Evolutionary conservation across 768 basidiomycete species (phyloP), one percentile per base, ranked within the genome.

Genomic region (Boletus bicolor): DNA sequence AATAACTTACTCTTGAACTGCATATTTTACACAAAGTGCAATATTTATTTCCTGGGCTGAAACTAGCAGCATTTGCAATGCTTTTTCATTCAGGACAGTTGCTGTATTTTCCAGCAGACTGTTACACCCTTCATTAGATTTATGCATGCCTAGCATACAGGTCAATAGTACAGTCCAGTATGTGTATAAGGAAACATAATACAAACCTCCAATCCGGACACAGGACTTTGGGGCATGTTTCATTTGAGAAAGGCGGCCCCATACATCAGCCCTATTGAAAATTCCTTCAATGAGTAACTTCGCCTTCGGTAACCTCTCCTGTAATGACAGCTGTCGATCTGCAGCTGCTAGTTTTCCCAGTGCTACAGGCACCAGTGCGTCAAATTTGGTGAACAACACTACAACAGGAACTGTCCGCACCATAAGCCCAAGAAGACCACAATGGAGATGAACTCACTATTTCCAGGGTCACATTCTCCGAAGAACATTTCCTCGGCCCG

Each of bases 351-450:
- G 14, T n/a, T 43, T 35, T 11, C 30, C 37, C 11, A 53, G 1
- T 11, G 55, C 55, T 7, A 38, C 19, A 4, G 37, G 21, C 24
- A 39, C 2, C 1, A 56, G 44, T 5, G 51, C 55, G 35, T 56
- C 44, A 11, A 56, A 56, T 41, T 56, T 56, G 2, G 51, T 57
- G 41, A 57, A 43, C 5, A 54, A 12, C 11, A 57, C 52, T 5
- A 57, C 19, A 10, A 54, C 34, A 6, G 56, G 56, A 42, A 55
- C 56, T 57, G 12, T 10, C 12, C 1, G 15, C 5, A 15, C 3
- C 3, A 37, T 44, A 28, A 51, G 35, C 15, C 26, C 24, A 3
- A 26, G 14, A 17, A 5, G 15, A 26, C 15, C 24, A 5, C 8
- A 2, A 15, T 5, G 15, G 17, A 15, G 8, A 26, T 10, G 24